Evolutionary conservation across 345 rosid genomes (phyloP), one percentile per base, ranked within the genome.

Genomic region (Dipteronia sinensis): DNA sequence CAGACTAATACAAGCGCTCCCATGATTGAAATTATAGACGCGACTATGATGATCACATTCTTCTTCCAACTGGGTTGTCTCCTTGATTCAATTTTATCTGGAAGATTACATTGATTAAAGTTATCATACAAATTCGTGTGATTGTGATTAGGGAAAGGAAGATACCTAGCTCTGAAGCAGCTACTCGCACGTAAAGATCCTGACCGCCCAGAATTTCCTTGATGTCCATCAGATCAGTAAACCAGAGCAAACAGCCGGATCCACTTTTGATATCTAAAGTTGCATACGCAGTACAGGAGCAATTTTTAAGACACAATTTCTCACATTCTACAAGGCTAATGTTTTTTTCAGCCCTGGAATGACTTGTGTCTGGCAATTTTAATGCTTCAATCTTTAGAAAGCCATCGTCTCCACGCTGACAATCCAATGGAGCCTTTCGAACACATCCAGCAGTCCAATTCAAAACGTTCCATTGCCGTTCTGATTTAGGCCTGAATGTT

Each of bases 201-300:
- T 69, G 76, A 16, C 72, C 65, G 9, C 12, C 74, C 23, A 23
- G 16, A 38, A 68, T 16, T n/a, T 63, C 74, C 55, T 68, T 77
- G 1, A 77, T 66, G 17, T 83, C 85, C 15, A 83, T 46, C 23
- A 83, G 67, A 22, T 77, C 76, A 7, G 73, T 72, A n/a, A 62
- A 79, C 85, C 83, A 83, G 23, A 73, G 61, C 65, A 64, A 42
- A 19, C 83, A 83, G 3, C 79, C 81, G 62, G 69, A 77, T 56
- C 71, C 72, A 9, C 8, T 73, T 22, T 22, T 65, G 55, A 80
- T 67, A 51, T 80, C 68, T n/a, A 69, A 61, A 61, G 51, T 69
- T 2, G 85, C 65, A 29, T 79, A 82, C 1, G 83, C 85, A 0
- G 79, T 77, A 58, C 87, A 85, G 38, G 85, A 79, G 42, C 87